Evolutionary conservation across 495 filamentous ascomycete species (phyloP).

Genomic region (Penicillium pancosmium): DNA sequence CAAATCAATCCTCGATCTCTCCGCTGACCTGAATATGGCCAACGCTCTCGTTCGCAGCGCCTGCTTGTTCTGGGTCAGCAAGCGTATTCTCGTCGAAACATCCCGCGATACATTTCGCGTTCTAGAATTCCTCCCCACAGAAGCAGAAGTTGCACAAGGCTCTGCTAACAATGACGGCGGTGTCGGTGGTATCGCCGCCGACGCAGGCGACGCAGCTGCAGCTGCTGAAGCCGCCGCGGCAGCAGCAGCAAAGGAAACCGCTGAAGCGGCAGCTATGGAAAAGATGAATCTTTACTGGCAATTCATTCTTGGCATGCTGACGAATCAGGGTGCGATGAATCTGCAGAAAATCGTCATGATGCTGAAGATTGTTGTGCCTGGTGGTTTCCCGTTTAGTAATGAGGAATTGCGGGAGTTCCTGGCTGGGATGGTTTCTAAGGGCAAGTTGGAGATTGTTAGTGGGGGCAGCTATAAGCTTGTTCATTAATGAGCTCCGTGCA

Average conservation of each 20-base stretch:
- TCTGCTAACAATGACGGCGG: constrained; percentile 6
- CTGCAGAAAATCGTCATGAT: constrained; percentile 85
- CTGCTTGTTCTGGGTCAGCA: constrained; percentile 82
- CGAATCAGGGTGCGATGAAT: constrained; percentile 82
- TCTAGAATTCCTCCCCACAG: constrained; percentile 61
- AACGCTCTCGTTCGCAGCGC: constrained; percentile 73
- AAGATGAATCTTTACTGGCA: constrained; percentile 85
- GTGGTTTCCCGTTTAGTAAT: constrained; percentile 84
- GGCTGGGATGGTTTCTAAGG: constrained; percentile 68
- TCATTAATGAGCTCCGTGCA: constrained; percentile 19
- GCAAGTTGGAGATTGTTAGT: constrained; percentile 67
- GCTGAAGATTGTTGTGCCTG: constrained; percentile 85
- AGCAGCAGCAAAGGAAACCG: constrained; percentile 46
- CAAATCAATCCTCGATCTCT: constrained; percentile 64
- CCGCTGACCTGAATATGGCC: constrained; percentile 71
- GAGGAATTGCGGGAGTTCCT: constrained; percentile 75
- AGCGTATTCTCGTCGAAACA: constrained; percentile 69
- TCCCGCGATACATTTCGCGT: constrained; percentile 59
- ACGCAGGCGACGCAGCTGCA: constrained; percentile 33
- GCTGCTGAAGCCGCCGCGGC: constrained; percentile 52
- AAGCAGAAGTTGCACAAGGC: constrained; percentile 36
- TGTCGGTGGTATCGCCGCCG: constrained; percentile 16
- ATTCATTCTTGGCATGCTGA: constrained; percentile 93
- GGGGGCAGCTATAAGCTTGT: constrained; percentile 71
- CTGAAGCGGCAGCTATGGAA: constrained; percentile 62